These are phyloP conservation scores for Scheffersomyces lignicola DNA, from an alignment of 1,139 yeast species.

Conservation along the genomic window DNA sequence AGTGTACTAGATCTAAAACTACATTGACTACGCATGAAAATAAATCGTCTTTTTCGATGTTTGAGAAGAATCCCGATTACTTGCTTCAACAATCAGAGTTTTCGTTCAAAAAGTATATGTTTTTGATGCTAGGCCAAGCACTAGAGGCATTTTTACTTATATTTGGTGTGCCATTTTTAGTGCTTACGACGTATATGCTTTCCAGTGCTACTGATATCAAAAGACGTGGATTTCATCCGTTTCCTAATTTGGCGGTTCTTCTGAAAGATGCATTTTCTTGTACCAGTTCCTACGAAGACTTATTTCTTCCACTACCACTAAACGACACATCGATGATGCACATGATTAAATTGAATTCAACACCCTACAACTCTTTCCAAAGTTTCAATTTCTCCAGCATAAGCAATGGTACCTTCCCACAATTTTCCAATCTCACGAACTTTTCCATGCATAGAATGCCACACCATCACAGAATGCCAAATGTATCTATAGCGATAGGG, in stretches of 20 bases:
- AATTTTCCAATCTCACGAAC: not conserved
- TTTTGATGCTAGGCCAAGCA: constrained; percentile 32
- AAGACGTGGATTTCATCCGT: constrained; percentile 8
- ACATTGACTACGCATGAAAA: not conserved
- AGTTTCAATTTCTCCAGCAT: not conserved
- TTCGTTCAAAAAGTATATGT: constrained; percentile 19
- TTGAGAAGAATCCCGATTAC: constrained; percentile 2
- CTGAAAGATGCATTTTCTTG: constrained; percentile 25
- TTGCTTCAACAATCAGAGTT: constrained; percentile 12
- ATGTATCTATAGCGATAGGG: constrained; percentile 23
- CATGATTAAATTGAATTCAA: too few relatives aligned
- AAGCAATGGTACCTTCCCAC: not conserved
- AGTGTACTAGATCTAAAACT: constrained; percentile 6
- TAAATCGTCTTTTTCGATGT: not conserved
- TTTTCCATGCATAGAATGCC: not conserved
- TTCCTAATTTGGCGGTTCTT: constrained; percentile 18
- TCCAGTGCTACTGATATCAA: constrained; percentile 19
- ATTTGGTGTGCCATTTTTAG: constrained; percentile 48
- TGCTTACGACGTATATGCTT: constrained; percentile 42
- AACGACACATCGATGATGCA: not conserved
- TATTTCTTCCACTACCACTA: constrained; percentile 19
- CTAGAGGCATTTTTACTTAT: constrained; percentile 32
- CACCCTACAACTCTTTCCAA: not conserved
- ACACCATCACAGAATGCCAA: constrained; percentile 9
- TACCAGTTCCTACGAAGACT: constrained; percentile 26